phyloP scores from a whole-genome alignment of 192 early-diverging fungal species.

The Radiomyces spectabilis region DNA sequence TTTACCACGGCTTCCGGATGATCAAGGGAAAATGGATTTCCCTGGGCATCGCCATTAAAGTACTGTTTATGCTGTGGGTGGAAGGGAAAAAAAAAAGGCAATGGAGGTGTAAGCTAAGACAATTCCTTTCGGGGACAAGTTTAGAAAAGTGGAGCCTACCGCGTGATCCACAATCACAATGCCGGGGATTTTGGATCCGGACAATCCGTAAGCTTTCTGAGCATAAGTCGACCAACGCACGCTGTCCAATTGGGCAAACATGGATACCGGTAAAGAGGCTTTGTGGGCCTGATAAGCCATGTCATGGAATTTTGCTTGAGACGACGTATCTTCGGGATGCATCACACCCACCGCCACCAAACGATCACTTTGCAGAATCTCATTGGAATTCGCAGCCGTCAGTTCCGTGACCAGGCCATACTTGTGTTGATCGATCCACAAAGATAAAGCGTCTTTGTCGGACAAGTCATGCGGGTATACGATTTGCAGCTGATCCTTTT shows the following conservation, averaged over 20 bases:
- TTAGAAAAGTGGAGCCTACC: no score
- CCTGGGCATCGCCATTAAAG: not conserved
- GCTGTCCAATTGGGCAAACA: not conserved
- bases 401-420: slow-evolving; percentile 59
- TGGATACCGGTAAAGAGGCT: not conserved
- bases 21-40: not conserved
- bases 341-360: not conserved
- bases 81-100: not conserved
- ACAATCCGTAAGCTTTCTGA: not conserved
- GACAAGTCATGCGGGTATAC: not conserved
- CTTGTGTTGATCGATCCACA: slow-evolving; percentile 58
- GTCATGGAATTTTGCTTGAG: no score
- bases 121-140: not conserved
- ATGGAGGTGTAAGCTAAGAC: not conserved
- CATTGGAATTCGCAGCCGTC: slow-evolving; percentile 57
- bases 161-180: not conserved
- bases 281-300: not conserved
- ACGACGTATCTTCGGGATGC: no score
- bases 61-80: not conserved
- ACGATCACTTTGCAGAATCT: slow-evolving; percentile 53
- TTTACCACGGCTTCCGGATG: not conserved
- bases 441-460: slow-evolving; percentile 29
- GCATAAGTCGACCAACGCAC: not conserved
- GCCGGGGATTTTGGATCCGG: not conserved
- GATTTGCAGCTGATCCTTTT: slow-evolving; percentile 27